Base-by-base conservation (phyloP, 129 eudicot genomes). In the Flaveria ramosissima region DNA sequence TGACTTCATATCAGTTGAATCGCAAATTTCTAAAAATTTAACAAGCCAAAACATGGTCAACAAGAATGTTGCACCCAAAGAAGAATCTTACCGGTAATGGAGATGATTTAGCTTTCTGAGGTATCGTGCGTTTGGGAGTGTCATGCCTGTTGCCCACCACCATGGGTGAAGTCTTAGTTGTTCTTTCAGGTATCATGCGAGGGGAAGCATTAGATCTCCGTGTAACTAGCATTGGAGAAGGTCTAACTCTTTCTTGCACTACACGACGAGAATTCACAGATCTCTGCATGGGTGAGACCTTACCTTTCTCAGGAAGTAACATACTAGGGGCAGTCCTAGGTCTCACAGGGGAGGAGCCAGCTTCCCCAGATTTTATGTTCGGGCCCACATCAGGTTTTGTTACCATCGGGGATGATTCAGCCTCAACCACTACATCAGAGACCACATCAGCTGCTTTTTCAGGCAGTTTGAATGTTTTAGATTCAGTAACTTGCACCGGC, bases 271-370 rank as follows among this genome's bases (percentile, higher is more conserved):
- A 66, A 57, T 21, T 74, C 11, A n/a, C 79, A 15, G 84, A 74
- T 74, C 84, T 80, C 36, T 68, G 71, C 51, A 74, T 20, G 7
- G 84, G 84, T 68, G 84, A 80, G 43, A 68, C 86, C 65, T 77
- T 83, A 16, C 82, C 82, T 50, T 82, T 82, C 21, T 77, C 86
- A 57, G 82, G 69, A 63, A 27, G 83, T 72, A 66, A n/a, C 65
- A 77, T 74, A 57, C 86, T 68, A 57, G 82, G 86, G 21, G 79
- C 83, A 20, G 83, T 77, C 53, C 70, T 78, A 7, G 79, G 86
- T 72, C 82, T 83, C 30, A 39, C 48, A 27, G 79, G 73, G 47
- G 75, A 46, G 13, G 46, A 47, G 53, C 48, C 48, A 71, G 72
- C 32, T 61, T 79, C 77, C 48, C 64, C 78, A 10, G 57, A 56